phyloP scores from a whole-genome alignment of 345 rosid species.

The Reutealis trisperma region DNA sequence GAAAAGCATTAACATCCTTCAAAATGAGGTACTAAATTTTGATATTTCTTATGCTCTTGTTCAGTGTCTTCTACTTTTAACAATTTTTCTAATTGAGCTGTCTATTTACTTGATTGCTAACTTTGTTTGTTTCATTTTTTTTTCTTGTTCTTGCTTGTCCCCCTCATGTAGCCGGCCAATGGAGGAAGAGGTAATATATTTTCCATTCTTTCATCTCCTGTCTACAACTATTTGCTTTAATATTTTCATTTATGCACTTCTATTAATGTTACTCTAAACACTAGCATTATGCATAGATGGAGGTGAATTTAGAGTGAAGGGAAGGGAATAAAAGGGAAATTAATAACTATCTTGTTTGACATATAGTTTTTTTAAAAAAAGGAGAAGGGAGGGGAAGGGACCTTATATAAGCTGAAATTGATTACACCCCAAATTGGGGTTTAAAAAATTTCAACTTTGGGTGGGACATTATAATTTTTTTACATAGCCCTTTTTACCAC shows the following conservation, averaged over 20 bases:
- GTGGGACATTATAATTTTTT: no score
- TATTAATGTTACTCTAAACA: neutral
- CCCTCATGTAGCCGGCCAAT: slow-evolving; percentile 20
- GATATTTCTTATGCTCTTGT: neutral
- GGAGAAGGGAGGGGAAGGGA: no score
- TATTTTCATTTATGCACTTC: neutral
- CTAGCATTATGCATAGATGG: no score
- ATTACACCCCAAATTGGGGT: no score
- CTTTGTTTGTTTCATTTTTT: slow-evolving; percentile 3
- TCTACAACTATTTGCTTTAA: neutral
- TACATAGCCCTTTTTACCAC: no score
- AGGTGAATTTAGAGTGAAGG: no score
- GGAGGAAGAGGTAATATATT: slow-evolving; percentile 27
- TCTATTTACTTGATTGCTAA: neutral
- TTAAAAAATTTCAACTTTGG: no score
- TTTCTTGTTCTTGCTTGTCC: neutral
- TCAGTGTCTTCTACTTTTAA: neutral
- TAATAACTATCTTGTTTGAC: no score
- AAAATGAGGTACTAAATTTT: slow-evolving; percentile 20
- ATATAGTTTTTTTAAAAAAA: no score
- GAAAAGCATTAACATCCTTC: neutral
- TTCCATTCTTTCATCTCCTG: neutral
- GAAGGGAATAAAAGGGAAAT: no score
- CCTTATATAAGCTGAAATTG: no score
- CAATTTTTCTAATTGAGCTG: neutral